Evolutionary conservation across 2,329 filamentous ascomycete genomes (phyloP).

Genomic region (Cylindrodendrum hubeiense): DNA sequence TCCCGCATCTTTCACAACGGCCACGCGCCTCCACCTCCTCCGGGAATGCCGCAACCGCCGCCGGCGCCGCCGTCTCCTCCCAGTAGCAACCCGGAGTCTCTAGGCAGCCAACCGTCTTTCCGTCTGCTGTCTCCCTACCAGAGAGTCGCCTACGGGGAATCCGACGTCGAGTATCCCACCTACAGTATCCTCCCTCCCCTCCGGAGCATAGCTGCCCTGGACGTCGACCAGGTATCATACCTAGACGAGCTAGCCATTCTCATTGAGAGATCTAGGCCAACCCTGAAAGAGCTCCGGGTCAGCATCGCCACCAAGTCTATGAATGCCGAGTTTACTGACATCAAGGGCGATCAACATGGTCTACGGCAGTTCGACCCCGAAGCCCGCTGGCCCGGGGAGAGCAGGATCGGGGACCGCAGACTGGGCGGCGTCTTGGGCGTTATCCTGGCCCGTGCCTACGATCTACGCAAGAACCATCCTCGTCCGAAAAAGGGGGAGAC

Average conservation of each 20-base stretch:
- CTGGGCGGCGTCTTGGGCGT: conserved; percentile 31
- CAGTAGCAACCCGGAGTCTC: conserved; percentile 23
- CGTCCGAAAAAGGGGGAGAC: conserved; percentile 5
- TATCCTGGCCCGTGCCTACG: conserved; percentile 24
- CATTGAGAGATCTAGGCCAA: conserved; percentile 20
- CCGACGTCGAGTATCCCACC: conserved; percentile 25
- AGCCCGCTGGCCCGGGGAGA: conserved; percentile 32
- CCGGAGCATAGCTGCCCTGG: conserved; percentile 25
- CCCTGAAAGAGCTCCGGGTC: conserved; percentile 27
- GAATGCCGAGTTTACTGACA: conserved; percentile 19
- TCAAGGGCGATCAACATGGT: conserved; percentile 22
- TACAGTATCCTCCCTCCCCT: conserved; percentile 29
- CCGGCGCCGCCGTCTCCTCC: conserved; percentile 25
- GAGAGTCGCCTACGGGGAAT: conserved; percentile 19
- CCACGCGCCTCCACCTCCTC: conserved; percentile 15
- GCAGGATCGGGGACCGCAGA: conserved; percentile 22
- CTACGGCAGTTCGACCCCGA: conserved; percentile 24
- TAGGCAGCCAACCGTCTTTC: conserved; percentile 16
- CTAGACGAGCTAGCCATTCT: conserved; percentile 31
- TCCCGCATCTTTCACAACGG: conserved; percentile 27
- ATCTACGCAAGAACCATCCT: conserved; percentile 25
- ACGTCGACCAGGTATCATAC: conserved; percentile 25
- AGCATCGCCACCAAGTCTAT: conserved; percentile 21
- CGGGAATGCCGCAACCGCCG: background rate
- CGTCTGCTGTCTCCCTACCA: conserved; percentile 10